phyloP scores from a whole-genome alignment of 352 stramenopile species.

The Phytophthora kernoviae region DNA sequence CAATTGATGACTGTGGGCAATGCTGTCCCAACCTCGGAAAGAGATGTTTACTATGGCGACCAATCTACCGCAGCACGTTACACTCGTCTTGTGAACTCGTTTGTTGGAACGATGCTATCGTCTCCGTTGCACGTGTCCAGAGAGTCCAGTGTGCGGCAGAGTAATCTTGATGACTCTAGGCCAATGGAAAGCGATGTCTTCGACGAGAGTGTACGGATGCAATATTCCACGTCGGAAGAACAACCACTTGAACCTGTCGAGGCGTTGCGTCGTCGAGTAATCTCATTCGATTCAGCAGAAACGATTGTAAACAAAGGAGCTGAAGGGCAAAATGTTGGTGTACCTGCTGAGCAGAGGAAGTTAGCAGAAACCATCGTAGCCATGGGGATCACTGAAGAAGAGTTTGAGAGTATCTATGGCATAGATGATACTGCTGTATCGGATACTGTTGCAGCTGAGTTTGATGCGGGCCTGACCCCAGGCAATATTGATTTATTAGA shows the following conservation, averaged over 20 bases:
- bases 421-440: constrained; percentile 23
- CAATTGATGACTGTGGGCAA: constrained; percentile 82
- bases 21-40: constrained; percentile 64
- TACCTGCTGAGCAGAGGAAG: constrained; percentile 65
- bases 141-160: constrained; percentile 32
- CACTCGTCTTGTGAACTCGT: constrained; percentile 59
- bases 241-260: constrained; percentile 59
- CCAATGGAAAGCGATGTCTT: constrained; percentile 40
- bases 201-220: constrained; percentile 21
- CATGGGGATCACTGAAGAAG: constrained; percentile 60
- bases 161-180: constrained; percentile 38
- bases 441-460: constrained; percentile 12
- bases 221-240: constrained; percentile 10
- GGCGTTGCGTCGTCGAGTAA: constrained; percentile 63
- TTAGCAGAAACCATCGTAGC: constrained; percentile 79
- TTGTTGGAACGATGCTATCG: constrained; percentile 48
- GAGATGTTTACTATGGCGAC: constrained; percentile 51
- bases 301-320: constrained; percentile 72
- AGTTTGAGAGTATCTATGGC: constrained; percentile 43
- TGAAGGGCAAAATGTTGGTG: constrained; percentile 33
- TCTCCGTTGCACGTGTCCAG: constrained; percentile 43
- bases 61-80: constrained; percentile 47
- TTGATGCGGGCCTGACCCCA: constrained; percentile 13
- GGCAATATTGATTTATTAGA: constrained; percentile 15
- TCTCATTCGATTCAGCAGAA: constrained; percentile 80